Conservation (phyloP, 1,139 yeast species). For the Geotrichum histeridarum region DNA sequence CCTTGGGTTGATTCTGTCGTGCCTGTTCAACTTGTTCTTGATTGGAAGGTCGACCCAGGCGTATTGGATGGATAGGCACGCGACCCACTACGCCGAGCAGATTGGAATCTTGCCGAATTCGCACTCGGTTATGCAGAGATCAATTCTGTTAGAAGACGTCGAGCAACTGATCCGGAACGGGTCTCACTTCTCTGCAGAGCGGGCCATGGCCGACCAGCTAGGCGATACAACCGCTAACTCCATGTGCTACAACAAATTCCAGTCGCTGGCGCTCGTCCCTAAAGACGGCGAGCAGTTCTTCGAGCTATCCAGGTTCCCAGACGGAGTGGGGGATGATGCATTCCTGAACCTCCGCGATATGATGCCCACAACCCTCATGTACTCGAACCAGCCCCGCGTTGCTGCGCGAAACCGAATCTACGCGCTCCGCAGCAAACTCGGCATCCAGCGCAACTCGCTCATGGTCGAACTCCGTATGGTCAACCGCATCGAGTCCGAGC, state of each 20-base stretch:
- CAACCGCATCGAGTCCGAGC: conserved; percentile 63
- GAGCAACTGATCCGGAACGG: conserved; percentile 44
- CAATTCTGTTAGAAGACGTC: conserved; percentile 61
- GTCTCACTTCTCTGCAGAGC: conserved; percentile 17
- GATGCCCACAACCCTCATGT: neutral
- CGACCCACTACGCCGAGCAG: conserved; percentile 46
- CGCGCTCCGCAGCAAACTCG: conserved; percentile 56
- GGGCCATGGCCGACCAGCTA: neutral
- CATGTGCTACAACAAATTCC: conserved; percentile 18
- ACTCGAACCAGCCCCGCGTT: neutral
- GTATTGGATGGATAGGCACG: conserved; percentile 64
- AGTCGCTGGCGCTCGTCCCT: conserved; percentile 12
- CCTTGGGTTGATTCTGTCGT: conserved; percentile 42
- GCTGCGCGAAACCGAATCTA: conserved; percentile 39
- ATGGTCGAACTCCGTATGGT: conserved; percentile 64
- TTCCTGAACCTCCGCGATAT: neutral
- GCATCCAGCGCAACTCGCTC: conserved; percentile 69
- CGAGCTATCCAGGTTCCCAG: neutral
- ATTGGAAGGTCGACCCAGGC: conserved; percentile 50
- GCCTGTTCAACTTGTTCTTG: conserved; percentile 49
- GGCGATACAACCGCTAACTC: conserved; percentile 11
- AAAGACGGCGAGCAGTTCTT: neutral
- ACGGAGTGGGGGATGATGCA: neutral
- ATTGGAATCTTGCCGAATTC: conserved; percentile 36
- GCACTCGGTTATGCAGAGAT: conserved; percentile 46